A percentile compares a stretch with the other conserved stretches of the same genome.
These are phyloP conservation scores for Saprolegnia parasitica DNA, from an alignment of 352 stramenopile species.

Conservation along the genomic window DNA sequence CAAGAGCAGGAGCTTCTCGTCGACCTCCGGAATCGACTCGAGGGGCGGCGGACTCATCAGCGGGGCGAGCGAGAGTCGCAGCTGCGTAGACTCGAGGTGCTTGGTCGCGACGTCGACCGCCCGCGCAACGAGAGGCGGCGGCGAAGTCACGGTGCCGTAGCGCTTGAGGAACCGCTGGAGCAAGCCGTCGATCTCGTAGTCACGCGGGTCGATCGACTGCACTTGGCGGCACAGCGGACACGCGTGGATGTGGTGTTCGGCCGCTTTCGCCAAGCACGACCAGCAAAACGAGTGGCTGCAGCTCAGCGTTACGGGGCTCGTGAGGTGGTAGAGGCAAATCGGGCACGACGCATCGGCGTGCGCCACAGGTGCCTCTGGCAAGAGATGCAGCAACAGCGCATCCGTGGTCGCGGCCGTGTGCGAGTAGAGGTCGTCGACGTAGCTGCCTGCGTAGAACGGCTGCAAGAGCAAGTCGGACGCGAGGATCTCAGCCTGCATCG, in stretches of 20 bases:
- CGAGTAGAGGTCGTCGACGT: slow-evolving; percentile 51
- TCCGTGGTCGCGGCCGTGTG: slow-evolving; percentile 48
- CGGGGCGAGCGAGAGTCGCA: not conserved
- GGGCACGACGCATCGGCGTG: slow-evolving; percentile 48
- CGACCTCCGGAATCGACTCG: not conserved
- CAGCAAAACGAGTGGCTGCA: slow-evolving; percentile 78
- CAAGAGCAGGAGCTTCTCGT: not conserved
- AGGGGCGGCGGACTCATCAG: not conserved
- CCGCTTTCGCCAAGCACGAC: slow-evolving; percentile 69
- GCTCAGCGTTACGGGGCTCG: slow-evolving; percentile 62
- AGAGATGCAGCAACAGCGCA: slow-evolving; percentile 62
- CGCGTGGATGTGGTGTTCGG: slow-evolving; percentile 66
- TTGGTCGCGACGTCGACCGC: slow-evolving; percentile 8
- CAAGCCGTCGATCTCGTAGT: slow-evolving; percentile 76
- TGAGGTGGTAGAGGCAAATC: slow-evolving; percentile 63
- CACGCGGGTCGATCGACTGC: slow-evolving; percentile 69
- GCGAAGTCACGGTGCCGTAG: slow-evolving; percentile 30
- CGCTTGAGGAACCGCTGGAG: slow-evolving; percentile 70
- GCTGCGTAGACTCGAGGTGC: slow-evolving; percentile 3
- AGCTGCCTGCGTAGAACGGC: slow-evolving; percentile 57
- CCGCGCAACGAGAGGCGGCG: not conserved
- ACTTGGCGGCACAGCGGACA: slow-evolving; percentile 63
- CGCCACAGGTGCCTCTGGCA: slow-evolving; percentile 54
- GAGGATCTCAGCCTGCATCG: slow-evolving; percentile 25
- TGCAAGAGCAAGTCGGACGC: slow-evolving; percentile 56